Base-by-base conservation (phyloP, 1,139 yeast genomes). In the Eremothecium sinecaudum region DNA sequence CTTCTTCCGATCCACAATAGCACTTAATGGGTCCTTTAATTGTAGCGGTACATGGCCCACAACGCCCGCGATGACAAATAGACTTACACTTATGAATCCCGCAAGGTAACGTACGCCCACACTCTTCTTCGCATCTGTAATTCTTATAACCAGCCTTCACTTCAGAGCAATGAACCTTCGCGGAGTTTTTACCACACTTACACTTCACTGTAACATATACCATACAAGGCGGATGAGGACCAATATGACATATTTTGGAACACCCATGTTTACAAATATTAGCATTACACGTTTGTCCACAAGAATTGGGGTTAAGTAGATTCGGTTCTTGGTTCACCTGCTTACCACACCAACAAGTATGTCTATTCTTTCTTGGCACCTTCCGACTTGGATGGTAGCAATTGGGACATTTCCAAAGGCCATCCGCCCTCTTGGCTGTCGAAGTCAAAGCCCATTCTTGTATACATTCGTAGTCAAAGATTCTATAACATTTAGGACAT, bases 321-420 rank as follows among this genome's bases (percentile, higher is more conserved):
- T 79, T 76, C 4, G 67, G 61, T 12, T 59, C 63, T 0, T 96
- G 96, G 44, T 81, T 73, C 13, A 71, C 62, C 2, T 70, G 71
- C 48, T 81, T 79, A 2, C 90, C 87, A 64, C 96, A 86, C 97
- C 97, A 86, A 53, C 97, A 86, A 1, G 59, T 48, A 9, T 51
- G 43, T 21, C 80, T 73, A 54, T 80, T 79, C 32, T 66, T 64
- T 22, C 62, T 58, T 0, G 92, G 92, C 4, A 76, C 63, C 39
- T 63, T 64, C 11, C 55, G 56, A 34, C 69, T 69, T 21, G 66
- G 69, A 9, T 65, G 61, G 47, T 79, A 82, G 58, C 97, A 86
- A 12, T 86, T 73, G 0, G 96, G 96, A 55, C 97, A 86, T 48
- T 87, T 68, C 96, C 96, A 86, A 28, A 66, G 64, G 36, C 69